phyloP scores from a whole-genome alignment of 2,329 filamentous ascomycete species.

The Alternaria sp. region DNA sequence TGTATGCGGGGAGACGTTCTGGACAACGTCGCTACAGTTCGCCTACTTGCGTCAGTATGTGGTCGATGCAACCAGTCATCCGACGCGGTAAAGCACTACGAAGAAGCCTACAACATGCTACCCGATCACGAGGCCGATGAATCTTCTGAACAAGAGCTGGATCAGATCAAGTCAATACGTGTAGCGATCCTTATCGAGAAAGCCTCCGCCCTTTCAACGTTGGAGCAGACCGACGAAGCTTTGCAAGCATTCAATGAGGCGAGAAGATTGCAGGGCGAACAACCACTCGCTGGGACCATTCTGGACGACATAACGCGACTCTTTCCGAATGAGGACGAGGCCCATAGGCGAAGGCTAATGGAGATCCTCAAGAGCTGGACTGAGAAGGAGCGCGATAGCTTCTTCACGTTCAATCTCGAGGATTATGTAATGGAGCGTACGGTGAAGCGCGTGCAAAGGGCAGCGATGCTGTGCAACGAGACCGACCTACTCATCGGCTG shows the following conservation, averaged over 20 bases:
- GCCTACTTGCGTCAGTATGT: neutral
- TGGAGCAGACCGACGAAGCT: neutral
- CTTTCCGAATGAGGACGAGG: neutral
- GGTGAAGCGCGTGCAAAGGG: neutral
- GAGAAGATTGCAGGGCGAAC: neutral
- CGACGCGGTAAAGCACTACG: neutral
- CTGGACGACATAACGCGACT: neutral
- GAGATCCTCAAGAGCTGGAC: neutral
- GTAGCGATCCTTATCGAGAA: neutral
- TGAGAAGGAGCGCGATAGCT: neutral
- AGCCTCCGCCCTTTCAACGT: neutral
- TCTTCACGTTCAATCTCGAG: neutral
- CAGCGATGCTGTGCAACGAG: neutral
- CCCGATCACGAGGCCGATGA: neutral
- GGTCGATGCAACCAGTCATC: neutral
- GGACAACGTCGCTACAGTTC: neutral
- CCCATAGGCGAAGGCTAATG: neutral
- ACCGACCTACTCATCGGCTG: neutral
- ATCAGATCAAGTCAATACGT: neutral
- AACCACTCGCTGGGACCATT: neutral
- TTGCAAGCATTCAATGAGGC: neutral
- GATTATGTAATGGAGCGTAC: neutral
- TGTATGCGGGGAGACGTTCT: neutral
- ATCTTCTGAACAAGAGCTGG: neutral
- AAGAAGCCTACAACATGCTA: neutral